Evolutionary conservation across 208 protist species (phyloP).

Genomic region (Wallacemonas sp.): DNA sequence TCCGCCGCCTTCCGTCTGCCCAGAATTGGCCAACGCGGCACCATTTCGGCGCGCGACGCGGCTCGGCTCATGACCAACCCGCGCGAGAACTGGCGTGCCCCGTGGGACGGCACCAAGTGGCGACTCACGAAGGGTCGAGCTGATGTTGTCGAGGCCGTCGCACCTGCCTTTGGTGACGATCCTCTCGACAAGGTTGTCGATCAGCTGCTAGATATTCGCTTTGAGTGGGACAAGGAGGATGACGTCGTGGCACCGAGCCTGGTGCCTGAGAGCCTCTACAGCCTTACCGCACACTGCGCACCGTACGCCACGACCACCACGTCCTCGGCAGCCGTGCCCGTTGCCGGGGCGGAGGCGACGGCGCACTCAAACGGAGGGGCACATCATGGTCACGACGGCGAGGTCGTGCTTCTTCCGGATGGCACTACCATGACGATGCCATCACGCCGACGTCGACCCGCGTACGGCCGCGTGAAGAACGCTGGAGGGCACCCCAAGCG

Average conservation of each 20-base stretch:
- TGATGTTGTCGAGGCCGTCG: conserved; percentile 65
- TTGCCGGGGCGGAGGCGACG: too few species aligned
- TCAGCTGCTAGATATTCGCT: conserved; percentile 72
- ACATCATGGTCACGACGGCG: too few species aligned
- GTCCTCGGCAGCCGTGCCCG: too few species aligned
- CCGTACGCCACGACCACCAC: conserved; percentile 33
- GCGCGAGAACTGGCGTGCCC: conserved; percentile 42
- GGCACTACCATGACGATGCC: conserved; percentile 18
- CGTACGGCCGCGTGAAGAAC: conserved; percentile 15
- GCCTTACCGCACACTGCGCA: conserved; percentile 56
- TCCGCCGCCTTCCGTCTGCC: conserved; percentile 33
- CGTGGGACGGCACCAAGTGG: conserved; percentile 50
- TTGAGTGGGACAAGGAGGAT: conserved; percentile 84
- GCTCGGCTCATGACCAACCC: conserved; percentile 69
- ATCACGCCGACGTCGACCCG: conserved; percentile 7
- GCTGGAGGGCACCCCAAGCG: conserved; percentile 31
- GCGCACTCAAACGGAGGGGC: too few species aligned
- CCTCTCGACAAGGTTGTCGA: conserved; percentile 48
- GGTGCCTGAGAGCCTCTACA: conserved; percentile 54
- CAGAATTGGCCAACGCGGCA: conserved; percentile 19
- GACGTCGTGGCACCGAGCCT: conserved; percentile 57
- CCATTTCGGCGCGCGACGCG: conserved; percentile 43
- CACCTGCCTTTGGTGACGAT: conserved; percentile 67
- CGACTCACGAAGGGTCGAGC: conserved; percentile 28
- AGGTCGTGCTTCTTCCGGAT: conserved; percentile 27